Evolutionary conservation across 75 land plant genomes (phyloP).

Genomic region (Azolla pinnata): DNA sequence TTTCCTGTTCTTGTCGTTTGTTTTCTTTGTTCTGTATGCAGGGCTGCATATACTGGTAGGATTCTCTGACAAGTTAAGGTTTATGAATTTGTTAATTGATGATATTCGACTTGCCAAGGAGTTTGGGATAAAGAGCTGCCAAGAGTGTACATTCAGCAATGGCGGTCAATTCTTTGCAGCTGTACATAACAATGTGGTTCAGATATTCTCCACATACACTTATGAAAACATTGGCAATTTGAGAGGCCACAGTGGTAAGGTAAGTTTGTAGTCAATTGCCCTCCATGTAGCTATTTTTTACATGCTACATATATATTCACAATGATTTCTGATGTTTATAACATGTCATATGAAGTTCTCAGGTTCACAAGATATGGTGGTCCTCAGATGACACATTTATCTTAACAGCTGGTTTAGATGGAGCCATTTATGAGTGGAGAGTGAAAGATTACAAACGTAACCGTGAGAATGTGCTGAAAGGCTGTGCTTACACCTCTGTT

Average conservation of each 20-base stretch:
- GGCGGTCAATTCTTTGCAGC: constrained; percentile 39
- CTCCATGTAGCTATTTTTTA: too few species aligned
- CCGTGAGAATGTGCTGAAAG: constrained; percentile 35
- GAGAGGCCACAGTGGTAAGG: constrained; percentile 32
- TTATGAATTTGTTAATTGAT: constrained; percentile 28
- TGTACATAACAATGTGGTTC: constrained; percentile 24
- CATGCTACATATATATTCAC: too few species aligned
- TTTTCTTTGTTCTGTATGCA: constrained; percentile 1
- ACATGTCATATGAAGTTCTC: too few species aligned
- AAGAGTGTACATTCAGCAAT: constrained; percentile 27
- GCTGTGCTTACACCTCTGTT: constrained; percentile 24
- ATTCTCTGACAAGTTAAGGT: constrained; percentile 27
- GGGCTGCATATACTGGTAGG: constrained; percentile 27
- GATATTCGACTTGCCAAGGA: constrained; percentile 20
- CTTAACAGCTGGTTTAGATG: constrained; percentile 31
- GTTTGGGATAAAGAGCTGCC: constrained; percentile 24
- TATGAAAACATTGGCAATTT: constrained; percentile 29
- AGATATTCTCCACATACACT: constrained; percentile 29
- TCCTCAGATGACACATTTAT: constrained; percentile 23
- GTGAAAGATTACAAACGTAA: constrained; percentile 23
- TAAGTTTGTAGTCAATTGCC: too few species aligned
- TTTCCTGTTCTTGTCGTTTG: too few species aligned
- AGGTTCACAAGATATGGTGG: constrained; percentile 33
- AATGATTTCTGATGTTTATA: too few species aligned
- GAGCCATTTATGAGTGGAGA: constrained; percentile 36